Evolutionary conservation across 1,284 basidiomycete species (phyloP), one percentile per base, ranked within the genome.

Genomic region (Naganishia sp.): DNA sequence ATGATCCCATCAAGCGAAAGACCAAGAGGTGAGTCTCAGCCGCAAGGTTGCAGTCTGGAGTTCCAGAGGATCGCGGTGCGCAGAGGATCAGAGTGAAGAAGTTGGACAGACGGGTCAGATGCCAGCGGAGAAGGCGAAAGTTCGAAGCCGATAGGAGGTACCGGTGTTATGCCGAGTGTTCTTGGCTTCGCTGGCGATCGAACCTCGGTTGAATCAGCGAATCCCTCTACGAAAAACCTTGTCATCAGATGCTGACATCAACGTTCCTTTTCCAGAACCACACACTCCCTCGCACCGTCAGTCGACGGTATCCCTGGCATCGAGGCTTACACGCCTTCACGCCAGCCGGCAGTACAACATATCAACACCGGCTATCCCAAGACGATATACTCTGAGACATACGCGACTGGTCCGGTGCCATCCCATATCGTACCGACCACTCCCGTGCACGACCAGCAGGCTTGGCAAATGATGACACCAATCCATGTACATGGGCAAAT

Each of bases 401-500:
- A 59, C 31, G 3, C 56, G 1, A 45, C 18, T 31, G 16, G 44
- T 21, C 31, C 45, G 18, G 45, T 36, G 3, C 36, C 59, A 18
- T 28, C 55, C 23, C 31, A 25, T 36, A 50, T 49, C 28, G 57
- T 50, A 16, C 59, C 59, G 7, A 61, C 48, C 31, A 61, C 59
- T 28, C 59, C 59, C 25, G 59, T 61, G 39, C 48, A 61, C 15
- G 59, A 61, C 11, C 59, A 50, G 21, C 59, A 42, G 39, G 59
- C 48, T 28, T 61, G 59, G 59, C 36, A 61, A 36, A 61, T 61
- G 59, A 44, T 49, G 28, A 61, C 59, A 7, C 59, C 59, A 9
- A 52, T 61, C 25, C 59, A 61, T 11, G 48, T 61, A 9, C 42
- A 49, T 15, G 48, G 59, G 13, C 48, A 61, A 42, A 61, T 61